phyloP scores from a whole-genome alignment of 129 eudicot genomes.

The Lactuca sativa region DNA sequence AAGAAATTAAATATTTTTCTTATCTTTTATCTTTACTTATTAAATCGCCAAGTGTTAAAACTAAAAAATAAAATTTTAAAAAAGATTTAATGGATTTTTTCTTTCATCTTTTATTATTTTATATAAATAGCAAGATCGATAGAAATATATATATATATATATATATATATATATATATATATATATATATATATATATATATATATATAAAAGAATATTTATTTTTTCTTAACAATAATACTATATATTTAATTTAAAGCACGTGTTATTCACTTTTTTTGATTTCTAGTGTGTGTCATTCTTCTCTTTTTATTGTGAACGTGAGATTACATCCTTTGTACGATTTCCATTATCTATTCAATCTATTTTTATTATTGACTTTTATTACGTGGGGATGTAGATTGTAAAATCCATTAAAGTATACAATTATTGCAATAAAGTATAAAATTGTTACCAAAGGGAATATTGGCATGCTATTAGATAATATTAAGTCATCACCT shows the following conservation, averaged over 20 bases:
- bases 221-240: background rate
- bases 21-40: too few relatives aligned
- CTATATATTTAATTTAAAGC: background rate
- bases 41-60: too few relatives aligned
- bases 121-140: too few relatives aligned
- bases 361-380: too few relatives aligned
- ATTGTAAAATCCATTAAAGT: background rate
- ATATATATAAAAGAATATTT: too few relatives aligned
- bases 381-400: background rate
- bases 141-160: too few relatives aligned
- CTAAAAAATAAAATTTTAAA: too few relatives aligned
- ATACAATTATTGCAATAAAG: background rate
- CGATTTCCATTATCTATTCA: background rate
- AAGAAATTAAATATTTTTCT: too few relatives aligned
- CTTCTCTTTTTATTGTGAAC: background rate
- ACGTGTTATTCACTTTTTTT: background rate
- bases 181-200: too few relatives aligned
- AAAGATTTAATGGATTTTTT: too few relatives aligned
- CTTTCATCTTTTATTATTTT: too few relatives aligned
- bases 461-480: background rate
- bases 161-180: too few relatives aligned
- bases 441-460: background rate
- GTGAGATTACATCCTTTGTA: background rate
- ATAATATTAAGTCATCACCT: background rate
- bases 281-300: background rate